phyloP scores from a whole-genome alignment of 1,284 basidiomycete genomes.

The Cryptococcus sp. region DNA sequence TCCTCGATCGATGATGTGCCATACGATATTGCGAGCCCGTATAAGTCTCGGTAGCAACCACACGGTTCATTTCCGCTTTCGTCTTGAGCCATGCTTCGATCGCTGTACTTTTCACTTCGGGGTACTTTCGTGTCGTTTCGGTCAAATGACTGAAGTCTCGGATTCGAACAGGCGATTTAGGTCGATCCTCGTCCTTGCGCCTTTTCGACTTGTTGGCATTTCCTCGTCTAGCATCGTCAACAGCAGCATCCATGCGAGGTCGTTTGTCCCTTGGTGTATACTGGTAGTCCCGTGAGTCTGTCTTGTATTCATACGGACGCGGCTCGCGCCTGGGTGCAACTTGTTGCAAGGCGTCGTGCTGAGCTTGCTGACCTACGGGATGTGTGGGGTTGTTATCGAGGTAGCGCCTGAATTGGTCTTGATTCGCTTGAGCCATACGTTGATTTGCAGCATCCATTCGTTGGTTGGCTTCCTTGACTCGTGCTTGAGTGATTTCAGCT shows the following conservation, averaged over 20 bases:
- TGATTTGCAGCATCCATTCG: constrained; percentile 5
- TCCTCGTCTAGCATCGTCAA: constrained; percentile 35
- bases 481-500: too few relatives aligned
- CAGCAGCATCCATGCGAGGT: constrained; percentile 39
- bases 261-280: constrained; percentile 38
- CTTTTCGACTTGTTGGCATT: constrained; percentile 22
- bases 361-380: background rate
- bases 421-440: constrained; percentile 16
- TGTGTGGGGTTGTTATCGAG: background rate
- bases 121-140: constrained; percentile 17
- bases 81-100: constrained; percentile 32
- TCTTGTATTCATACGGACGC: constrained; percentile 35
- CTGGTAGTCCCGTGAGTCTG: constrained; percentile 10
- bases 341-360: constrained; percentile 26
- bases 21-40: constrained; percentile 28
- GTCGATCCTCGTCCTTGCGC: constrained; percentile 35
- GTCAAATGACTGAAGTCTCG: constrained; percentile 29
- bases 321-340: constrained; percentile 31
- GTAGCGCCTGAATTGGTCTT: constrained; percentile 14
- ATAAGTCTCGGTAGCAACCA: constrained; percentile 25
- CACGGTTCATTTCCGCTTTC: constrained; percentile 13
- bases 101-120: constrained; percentile 28
- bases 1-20: constrained; percentile 12
- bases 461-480: background rate
- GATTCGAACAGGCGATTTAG: constrained; percentile 3